Evolutionary conservation across 1,139 yeast species (phyloP).

Genomic region (Kodamaea arcana): DNA sequence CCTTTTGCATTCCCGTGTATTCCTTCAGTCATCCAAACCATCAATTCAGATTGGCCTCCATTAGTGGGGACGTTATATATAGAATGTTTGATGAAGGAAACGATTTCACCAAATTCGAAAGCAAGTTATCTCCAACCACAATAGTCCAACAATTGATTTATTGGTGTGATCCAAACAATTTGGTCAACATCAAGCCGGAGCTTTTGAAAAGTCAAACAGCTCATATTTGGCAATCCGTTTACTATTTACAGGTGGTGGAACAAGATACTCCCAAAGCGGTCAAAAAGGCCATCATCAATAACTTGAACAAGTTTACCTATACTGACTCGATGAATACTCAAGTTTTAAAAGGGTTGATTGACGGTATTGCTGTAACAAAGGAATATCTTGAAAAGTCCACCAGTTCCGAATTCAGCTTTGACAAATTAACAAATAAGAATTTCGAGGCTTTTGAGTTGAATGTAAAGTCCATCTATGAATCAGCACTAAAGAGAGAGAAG

Average conservation of each 20-base stretch:
- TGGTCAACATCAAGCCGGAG: conserved; percentile 50
- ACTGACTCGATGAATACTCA: conserved; percentile 27
- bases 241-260: conserved; percentile 49
- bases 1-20: conserved; percentile 88
- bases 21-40: conserved; percentile 75
- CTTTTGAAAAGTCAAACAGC: conserved; percentile 39
- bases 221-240: conserved; percentile 58
- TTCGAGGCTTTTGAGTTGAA: conserved; percentile 40
- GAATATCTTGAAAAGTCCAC: conserved; percentile 20
- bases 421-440: conserved; percentile 42
- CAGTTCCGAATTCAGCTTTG: conserved; percentile 35
- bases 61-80: conserved; percentile 64
- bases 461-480: conserved; percentile 25
- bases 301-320: conserved; percentile 46
- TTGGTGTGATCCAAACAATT: conserved; percentile 82
- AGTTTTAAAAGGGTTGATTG: conserved; percentile 29
- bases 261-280: conserved; percentile 50
- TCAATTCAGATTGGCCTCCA: conserved; percentile 61
- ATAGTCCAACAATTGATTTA: conserved; percentile 71
- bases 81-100: conserved; percentile 49
- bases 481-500: conserved; percentile 22
- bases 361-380: conserved; percentile 34
- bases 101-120: conserved; percentile 21
- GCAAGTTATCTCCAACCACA: conserved; percentile 46
- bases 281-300: conserved; percentile 53